These are phyloP conservation scores for Fragosphaeria purpurea DNA, from an alignment of 2,329 filamentous ascomycete genomes.

Conservation along the genomic window DNA sequence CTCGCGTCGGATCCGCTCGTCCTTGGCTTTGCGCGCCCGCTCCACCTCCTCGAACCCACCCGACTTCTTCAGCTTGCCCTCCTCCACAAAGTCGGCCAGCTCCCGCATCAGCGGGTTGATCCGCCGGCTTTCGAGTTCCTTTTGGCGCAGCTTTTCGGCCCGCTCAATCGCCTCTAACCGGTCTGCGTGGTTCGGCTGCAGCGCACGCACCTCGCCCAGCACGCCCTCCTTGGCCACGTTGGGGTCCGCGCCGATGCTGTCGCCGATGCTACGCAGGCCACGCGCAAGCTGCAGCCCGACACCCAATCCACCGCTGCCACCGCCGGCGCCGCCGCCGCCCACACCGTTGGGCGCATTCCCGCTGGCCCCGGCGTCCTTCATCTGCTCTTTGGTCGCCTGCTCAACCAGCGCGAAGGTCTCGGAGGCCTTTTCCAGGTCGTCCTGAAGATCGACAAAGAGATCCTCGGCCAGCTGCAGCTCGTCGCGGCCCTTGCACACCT, in stretches of 20 bases:
- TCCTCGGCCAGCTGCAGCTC: slow-evolving; percentile 95
- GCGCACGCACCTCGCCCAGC: slow-evolving; percentile 81
- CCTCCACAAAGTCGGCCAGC: slow-evolving; percentile 72
- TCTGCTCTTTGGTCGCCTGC: slow-evolving; percentile 96
- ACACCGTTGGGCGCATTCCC: too few species aligned
- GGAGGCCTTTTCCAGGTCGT: slow-evolving; percentile 88
- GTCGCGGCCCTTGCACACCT: slow-evolving; percentile 91
- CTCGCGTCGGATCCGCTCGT: slow-evolving; percentile 76
- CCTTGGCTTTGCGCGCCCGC: slow-evolving; percentile 69
- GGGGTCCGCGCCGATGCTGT: slow-evolving; percentile 48
- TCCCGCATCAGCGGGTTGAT: slow-evolving; percentile 77
- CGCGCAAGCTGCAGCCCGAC: slow-evolving; percentile 40
- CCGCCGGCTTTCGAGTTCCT: slow-evolving; percentile 69
- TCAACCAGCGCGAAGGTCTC: slow-evolving; percentile 93
- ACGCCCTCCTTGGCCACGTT: slow-evolving; percentile 81
- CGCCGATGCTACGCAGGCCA: slow-evolving; percentile 43
- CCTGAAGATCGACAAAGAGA: slow-evolving; percentile 79
- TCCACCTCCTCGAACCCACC: slow-evolving; percentile 93
- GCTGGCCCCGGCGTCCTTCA: slow-evolving; percentile 57
- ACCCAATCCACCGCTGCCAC: slow-evolving; percentile 33
- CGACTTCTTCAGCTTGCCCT: slow-evolving; percentile 90
- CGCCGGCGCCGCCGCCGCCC: slow-evolving; percentile 29
- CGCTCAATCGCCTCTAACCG: slow-evolving; percentile 91
- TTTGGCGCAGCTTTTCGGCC: slow-evolving; percentile 84
- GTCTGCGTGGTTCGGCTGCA: slow-evolving; percentile 90